A percentile compares a stretch with the other conserved stretches of the same genome.
These are phyloP conservation scores for Metschnikowia amazonensis DNA, from an alignment of 805 yeast species.

Conservation along the genomic window DNA sequence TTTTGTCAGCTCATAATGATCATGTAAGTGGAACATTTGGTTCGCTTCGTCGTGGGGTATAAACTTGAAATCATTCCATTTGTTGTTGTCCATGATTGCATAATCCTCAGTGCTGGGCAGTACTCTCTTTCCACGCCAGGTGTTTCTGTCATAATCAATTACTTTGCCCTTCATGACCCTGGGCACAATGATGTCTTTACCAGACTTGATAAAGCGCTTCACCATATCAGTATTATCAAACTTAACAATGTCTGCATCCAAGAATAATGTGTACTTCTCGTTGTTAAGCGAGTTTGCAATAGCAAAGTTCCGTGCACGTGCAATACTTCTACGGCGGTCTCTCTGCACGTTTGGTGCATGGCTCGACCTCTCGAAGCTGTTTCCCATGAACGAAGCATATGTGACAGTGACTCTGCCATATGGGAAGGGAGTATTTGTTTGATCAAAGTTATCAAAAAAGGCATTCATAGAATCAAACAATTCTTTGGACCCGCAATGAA, in stretches of 20 bases:
- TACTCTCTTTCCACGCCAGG: conserved; percentile 39
- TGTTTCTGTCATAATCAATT: conserved; percentile 36
- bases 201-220: conserved; percentile 24
- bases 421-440: not conserved
- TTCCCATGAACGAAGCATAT: conserved; percentile 14
- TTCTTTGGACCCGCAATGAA: conserved; percentile 28
- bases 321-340: conserved; percentile 33
- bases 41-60: conserved; percentile 29
- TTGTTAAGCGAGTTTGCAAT: conserved; percentile 24
- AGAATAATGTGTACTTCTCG: conserved; percentile 33
- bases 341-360: conserved; percentile 25
- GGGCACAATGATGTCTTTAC: conserved; percentile 37
- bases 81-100: conserved; percentile 11
- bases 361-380: conserved; percentile 10
- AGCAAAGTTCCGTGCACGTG: conserved; percentile 35
- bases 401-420: conserved; percentile 14
- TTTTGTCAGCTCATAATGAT: conserved; percentile 16
- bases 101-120: conserved; percentile 23
- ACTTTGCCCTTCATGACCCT: conserved; percentile 25
- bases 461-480: conserved; percentile 23
- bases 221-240: conserved; percentile 25
- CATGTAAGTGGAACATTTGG: conserved; percentile 27
- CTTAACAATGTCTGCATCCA: conserved; percentile 35
- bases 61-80: conserved; percentile 31
- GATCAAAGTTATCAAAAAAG: conserved; percentile 16